Base-by-base conservation (phyloP, 1,284 basidiomycete species). In the Pseudozyma pruni region DNA sequence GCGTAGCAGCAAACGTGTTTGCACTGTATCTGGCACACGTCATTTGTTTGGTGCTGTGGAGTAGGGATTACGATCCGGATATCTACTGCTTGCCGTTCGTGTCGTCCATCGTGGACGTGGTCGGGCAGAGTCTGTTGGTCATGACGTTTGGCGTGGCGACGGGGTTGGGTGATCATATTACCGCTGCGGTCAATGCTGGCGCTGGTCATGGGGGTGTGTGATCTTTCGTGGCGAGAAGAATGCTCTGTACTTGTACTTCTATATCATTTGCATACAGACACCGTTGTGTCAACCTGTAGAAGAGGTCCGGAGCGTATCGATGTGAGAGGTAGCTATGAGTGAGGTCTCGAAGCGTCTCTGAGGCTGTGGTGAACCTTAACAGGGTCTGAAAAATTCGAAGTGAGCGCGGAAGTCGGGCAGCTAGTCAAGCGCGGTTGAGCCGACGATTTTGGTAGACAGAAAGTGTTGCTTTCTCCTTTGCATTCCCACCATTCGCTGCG, bases 41-140 rank as follows among this genome's bases (percentile, higher is more conserved):
- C 10, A 85, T 95, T 31, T 94, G 93, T 0, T 84, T 89, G 40
- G 88, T 89, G 78, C 87, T 97, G 35, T 97, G 94, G 94, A 87
- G 87, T 20, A 87, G 86, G 57, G 86, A 89, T 34, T 87, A 90
- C 43, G 95, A 98, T 81, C 95, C 95, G 11, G 81, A 83, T 43
- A 90, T 91, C 83, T 96, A 97, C 82, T 93, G 93, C 2, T 85
- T 98, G 17, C 95, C 95, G 2, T 88, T 95, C 34, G 92, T 96
- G 70, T 93, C 91, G 1, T 91, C 93, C 0, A 81, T 93, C 33
- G 90, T 97, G 84, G 95, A 98, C 82, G 88, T 97, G 43, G 83
- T 92, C n/a, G 93, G 93, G 8, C 94, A 97, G 83, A 82, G 91
- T 9, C 84, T 96, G 17, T 88, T 98, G 32, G 82, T 83, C 4